Evolutionary conservation across 768 basidiomycete species (phyloP).

Genomic region (Serendipita sp.): DNA sequence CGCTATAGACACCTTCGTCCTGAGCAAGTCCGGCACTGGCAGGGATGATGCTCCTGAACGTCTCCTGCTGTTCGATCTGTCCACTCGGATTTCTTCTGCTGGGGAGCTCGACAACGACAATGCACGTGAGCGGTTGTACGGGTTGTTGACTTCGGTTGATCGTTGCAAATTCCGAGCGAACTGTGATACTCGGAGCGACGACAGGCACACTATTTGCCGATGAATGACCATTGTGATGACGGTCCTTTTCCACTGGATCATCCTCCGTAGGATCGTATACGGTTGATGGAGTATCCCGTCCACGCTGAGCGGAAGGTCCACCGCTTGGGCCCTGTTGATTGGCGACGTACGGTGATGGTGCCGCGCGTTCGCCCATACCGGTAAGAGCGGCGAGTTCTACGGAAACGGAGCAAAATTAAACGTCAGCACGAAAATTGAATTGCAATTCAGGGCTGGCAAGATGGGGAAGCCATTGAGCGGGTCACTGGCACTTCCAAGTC

Average conservation of each 20-base stretch:
- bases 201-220: slow-evolving; percentile 33
- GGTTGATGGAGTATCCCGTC: slow-evolving; percentile 13
- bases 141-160: slow-evolving; percentile 52
- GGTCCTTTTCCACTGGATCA: slow-evolving; percentile 54
- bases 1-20: neutral
- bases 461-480: neutral
- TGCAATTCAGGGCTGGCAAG: neutral
- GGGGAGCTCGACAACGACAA: slow-evolving; percentile 85
- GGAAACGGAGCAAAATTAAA: slow-evolving; percentile 11
- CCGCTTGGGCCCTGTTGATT: slow-evolving; percentile 28
- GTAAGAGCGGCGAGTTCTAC: slow-evolving; percentile 88
- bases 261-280: slow-evolving; percentile 66
- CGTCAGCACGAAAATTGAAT: neutral
- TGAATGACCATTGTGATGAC: slow-evolving; percentile 29
- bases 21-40: neutral
- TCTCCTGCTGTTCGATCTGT: neutral
- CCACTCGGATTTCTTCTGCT: slow-evolving; percentile 37
- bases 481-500: neutral
- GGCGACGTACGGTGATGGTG: slow-evolving; percentile 44
- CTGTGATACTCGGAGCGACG: slow-evolving; percentile 84
- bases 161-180: slow-evolving; percentile 80
- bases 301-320: slow-evolving; percentile 9
- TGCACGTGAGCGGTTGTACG: slow-evolving; percentile 81
- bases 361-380: slow-evolving; percentile 58
- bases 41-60: neutral